Conservation (phyloP, 768 basidiomycete genomes). For the Calocera cornea region DNA sequence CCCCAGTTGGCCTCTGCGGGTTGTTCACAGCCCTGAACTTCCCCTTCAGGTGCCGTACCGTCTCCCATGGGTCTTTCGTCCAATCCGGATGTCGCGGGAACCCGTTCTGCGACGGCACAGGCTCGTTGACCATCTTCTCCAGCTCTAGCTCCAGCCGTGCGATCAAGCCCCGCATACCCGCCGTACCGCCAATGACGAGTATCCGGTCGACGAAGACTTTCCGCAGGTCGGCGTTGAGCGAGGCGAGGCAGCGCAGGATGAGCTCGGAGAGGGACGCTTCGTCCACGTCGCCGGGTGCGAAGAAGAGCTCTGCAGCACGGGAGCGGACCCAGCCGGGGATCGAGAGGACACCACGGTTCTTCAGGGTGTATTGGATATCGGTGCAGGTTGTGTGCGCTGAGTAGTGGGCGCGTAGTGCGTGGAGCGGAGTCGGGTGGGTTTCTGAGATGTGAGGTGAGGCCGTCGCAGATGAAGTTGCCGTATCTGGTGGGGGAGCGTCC, state of each 20-base stretch:
- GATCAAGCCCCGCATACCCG: constrained; percentile 87
- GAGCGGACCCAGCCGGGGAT: constrained; percentile 95
- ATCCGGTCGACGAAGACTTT: constrained; percentile 39
- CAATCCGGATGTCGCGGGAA: constrained; percentile 13
- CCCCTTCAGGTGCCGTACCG: constrained; percentile 54
- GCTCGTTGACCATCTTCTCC: constrained; percentile 27
- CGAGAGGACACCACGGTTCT: constrained; percentile 61
- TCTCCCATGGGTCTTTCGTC: constrained; percentile 49
- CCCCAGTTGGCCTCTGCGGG: constrained; percentile 43
- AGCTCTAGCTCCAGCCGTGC: constrained; percentile 74
- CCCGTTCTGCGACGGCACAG: not conserved
- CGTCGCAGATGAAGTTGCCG: not conserved
- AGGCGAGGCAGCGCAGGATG: constrained; percentile 43
- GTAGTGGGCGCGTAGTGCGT: constrained; percentile 57
- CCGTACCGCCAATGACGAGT: constrained; percentile 74
- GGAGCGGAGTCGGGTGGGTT: constrained; percentile 31
- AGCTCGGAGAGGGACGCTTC: constrained; percentile 73
- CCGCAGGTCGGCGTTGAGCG: constrained; percentile 30
- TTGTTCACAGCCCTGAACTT: constrained; percentile 79
- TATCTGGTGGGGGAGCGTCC: not conserved
- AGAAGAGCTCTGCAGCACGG: constrained; percentile 77
- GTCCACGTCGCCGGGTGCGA: constrained; percentile 80
- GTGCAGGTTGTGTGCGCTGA: constrained; percentile 65
- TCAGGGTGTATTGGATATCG: constrained; percentile 36
- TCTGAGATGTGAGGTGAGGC: not conserved